Base-by-base conservation (phyloP, 129 eudicot genomes). In the Centrapalus pauciflorus region DNA sequence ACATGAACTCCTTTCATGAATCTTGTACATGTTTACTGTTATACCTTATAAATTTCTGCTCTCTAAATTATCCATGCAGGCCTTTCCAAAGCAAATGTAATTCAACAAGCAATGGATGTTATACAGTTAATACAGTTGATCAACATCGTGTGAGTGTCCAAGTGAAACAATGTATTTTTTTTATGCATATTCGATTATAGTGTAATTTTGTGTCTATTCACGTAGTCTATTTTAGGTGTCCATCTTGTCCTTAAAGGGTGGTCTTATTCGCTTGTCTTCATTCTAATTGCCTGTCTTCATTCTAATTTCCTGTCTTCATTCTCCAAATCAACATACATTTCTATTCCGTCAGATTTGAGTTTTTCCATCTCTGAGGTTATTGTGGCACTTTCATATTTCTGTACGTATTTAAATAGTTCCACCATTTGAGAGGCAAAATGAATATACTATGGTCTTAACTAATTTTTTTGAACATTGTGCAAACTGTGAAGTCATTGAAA, bases 61-160 rank as follows among this genome's bases (percentile, higher is more conserved):
- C 38, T 66, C 26, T n/a, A n/a, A 41, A 56, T 81, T 38, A n/a
- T 68, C 49, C 46, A 24, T 65, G 52, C 86, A 93, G 99, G 83
- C 90, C 90, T 57, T 89, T 89, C 77, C 84, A 80, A 49, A 84
- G 72, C 58, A 76, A 52, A 46, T 74, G 80, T 66, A 24, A 66
- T 30, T 75, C 80, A 32, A 70, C 85, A 66, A 71, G 56, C 71
- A 64, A 69, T 25, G 92, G 79, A 56, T 37, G 72, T 52, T 93
- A 73, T 75, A 83, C 79, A 67, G 96, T 86, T 50, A 89, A 89
- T 57, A 66, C 83, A 40, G 92, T 93, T 76, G 86, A 84, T 25
- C 84, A 66, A 65, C 87, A 34, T 59, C 69, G 73, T 79, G 99
- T 89, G 69, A 81, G 98, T 80, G 45, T 51, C 67, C 63, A 24